A percentile compares a stretch with the other conserved stretches of the same genome.
phyloP scores from a whole-genome alignment of 1,284 basidiomycete genomes.

The Kwoniella shivajii region DNA sequence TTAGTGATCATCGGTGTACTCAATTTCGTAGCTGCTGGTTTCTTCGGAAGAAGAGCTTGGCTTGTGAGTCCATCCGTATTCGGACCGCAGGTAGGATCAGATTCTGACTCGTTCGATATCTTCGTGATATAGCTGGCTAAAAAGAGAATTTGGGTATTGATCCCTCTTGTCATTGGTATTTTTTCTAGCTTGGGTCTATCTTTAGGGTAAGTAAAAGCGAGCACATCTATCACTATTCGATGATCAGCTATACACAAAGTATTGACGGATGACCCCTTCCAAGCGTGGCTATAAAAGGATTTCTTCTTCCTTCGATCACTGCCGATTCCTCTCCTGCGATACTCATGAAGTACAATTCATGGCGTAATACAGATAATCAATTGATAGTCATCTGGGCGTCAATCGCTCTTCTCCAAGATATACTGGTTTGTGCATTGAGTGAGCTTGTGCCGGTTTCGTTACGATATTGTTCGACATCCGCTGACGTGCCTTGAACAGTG shows the following conservation, averaged over 20 bases:
- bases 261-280: no score
- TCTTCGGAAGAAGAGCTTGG: slow-evolving; percentile 17
- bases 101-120: not conserved
- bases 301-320: slow-evolving; percentile 9
- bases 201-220: slow-evolving; percentile 7
- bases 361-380: slow-evolving; percentile 10
- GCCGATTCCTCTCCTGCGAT: not conserved
- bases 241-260: no score
- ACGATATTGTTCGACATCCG: not conserved
- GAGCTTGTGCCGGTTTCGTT: not conserved
- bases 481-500: not conserved
- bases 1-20: slow-evolving; percentile 8
- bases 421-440: slow-evolving; percentile 14
- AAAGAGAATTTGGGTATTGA: slow-evolving; percentile 9
- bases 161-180: slow-evolving; percentile 10
- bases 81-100: not conserved
- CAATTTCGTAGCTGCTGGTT: slow-evolving; percentile 12
- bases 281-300: slow-evolving; percentile 16
- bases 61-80: slow-evolving; percentile 4
- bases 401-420: slow-evolving; percentile 9
- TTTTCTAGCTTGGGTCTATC: slow-evolving; percentile 10
- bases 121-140: slow-evolving; percentile 1
- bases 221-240: not conserved
- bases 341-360: slow-evolving; percentile 5
- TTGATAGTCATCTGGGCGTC: slow-evolving; percentile 16